Conservation (phyloP, 1,284 basidiomycete genomes). For the Marasmius oreades region DNA sequence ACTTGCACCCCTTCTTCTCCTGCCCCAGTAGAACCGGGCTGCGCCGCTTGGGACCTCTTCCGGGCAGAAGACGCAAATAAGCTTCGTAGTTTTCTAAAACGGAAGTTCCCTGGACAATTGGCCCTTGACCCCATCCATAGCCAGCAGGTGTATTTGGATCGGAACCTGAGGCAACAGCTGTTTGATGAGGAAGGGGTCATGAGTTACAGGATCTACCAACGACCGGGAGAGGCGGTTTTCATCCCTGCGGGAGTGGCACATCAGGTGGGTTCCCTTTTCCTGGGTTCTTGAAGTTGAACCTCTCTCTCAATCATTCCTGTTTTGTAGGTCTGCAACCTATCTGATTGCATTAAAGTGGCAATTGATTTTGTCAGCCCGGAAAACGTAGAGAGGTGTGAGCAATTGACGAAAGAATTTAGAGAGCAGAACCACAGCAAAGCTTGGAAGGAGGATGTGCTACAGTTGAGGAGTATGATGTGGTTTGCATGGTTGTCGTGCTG, state of each 20-base stretch:
- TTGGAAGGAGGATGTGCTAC: slow-evolving; percentile 95
- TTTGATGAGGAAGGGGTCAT: slow-evolving; percentile 66
- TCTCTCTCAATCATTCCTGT: slow-evolving; percentile 2
- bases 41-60: slow-evolving; percentile 92
- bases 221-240: slow-evolving; percentile 91
- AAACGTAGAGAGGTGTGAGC: slow-evolving; percentile 83
- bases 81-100: slow-evolving; percentile 70
- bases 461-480: slow-evolving; percentile 92
- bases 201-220: slow-evolving; percentile 85
- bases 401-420: slow-evolving; percentile 85
- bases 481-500: slow-evolving; percentile 79
- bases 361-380: slow-evolving; percentile 94
- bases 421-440: slow-evolving; percentile 80
- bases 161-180: slow-evolving; percentile 63
- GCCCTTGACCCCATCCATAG: slow-evolving; percentile 86
- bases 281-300: too few species aligned
- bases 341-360: slow-evolving; percentile 96
- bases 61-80: slow-evolving; percentile 78
- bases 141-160: slow-evolving; percentile 85
- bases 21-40: slow-evolving; percentile 42
- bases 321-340: slow-evolving; percentile 72
- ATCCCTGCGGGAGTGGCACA: slow-evolving; percentile 96
- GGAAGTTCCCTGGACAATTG: slow-evolving; percentile 32
- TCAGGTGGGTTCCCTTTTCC: slow-evolving; percentile 67
- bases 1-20: background rate